These are phyloP conservation scores for Exophiala spinifera DNA, from an alignment of 2,329 filamentous ascomycete species.

Conservation along the genomic window DNA sequence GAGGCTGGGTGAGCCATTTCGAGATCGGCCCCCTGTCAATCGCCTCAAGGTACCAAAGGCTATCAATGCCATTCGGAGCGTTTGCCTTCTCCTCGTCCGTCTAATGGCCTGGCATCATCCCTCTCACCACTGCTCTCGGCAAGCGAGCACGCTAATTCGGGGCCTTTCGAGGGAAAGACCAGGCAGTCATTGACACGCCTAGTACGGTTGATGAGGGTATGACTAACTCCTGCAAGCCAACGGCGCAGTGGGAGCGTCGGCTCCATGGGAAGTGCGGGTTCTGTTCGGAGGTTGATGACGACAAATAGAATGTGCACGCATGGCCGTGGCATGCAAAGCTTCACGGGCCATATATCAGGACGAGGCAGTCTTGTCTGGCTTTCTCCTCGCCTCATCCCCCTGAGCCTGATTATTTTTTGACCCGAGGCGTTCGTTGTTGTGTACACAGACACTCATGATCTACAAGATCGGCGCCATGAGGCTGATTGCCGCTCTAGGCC, in stretches of 20 bases:
- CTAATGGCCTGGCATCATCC: not conserved
- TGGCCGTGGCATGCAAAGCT: not conserved
- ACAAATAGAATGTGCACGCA: not conserved
- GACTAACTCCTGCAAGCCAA: not conserved
- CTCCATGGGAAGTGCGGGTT: not conserved
- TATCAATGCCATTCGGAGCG: not conserved
- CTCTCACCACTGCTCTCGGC: not conserved
- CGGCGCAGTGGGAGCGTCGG: not conserved
- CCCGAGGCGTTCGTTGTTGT: conserved; percentile 12
- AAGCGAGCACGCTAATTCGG: not conserved
- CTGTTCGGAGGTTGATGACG: not conserved
- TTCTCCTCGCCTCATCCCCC: not conserved
- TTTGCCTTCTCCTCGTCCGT: not conserved
- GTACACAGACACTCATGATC: conserved; percentile 3
- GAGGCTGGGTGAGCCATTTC: not conserved
- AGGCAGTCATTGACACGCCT: not conserved
- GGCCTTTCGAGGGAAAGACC: not conserved
- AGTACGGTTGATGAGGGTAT: not conserved
- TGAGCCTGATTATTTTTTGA: conserved; percentile 1
- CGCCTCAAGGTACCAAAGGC: not conserved
- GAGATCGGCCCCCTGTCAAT: not conserved
- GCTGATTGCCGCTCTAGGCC: conserved; percentile 5
- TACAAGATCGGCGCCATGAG: conserved; percentile 10
- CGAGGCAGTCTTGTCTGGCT: conserved; percentile 1
- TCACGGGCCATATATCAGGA: conserved; percentile 9